Percentiles rank a stretch among this genome's conserved stretches.
Evolutionary conservation across 2,329 filamentous ascomycete species (phyloP).

Genomic region (Claviceps africana): DNA sequence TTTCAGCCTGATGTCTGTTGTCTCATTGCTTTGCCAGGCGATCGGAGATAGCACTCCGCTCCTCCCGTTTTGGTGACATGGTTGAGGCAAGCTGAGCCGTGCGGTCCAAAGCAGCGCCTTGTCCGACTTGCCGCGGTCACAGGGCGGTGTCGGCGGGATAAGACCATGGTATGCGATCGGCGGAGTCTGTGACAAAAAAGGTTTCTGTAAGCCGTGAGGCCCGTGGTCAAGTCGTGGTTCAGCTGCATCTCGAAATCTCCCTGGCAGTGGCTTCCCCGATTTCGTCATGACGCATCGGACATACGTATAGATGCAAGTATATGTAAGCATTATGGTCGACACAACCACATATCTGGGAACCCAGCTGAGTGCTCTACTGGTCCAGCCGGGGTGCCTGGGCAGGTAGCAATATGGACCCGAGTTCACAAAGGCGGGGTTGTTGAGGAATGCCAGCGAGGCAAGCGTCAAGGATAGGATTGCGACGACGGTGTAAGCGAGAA

Average conservation of each 20-base stretch:
- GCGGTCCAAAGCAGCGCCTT: slow-evolving; percentile 4
- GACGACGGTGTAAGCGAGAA: slow-evolving; percentile 43
- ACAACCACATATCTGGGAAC: slow-evolving; percentile 60
- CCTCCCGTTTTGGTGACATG: not conserved
- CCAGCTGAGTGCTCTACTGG: slow-evolving; percentile 54
- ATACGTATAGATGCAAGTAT: slow-evolving; percentile 56
- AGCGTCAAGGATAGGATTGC: slow-evolving; percentile 44
- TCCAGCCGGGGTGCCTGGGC: slow-evolving; percentile 53
- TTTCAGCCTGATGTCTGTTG: not conserved
- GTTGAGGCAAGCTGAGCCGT: not conserved
- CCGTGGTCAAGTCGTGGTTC: slow-evolving; percentile 4
- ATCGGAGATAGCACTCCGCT: not conserved
- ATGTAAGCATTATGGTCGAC: slow-evolving; percentile 47
- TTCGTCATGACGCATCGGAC: slow-evolving; percentile 34
- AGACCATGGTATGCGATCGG: slow-evolving; percentile 20
- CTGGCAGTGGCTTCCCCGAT: slow-evolving; percentile 16
- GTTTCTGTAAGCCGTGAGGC: not conserved
- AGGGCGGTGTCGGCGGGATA: slow-evolving; percentile 15
- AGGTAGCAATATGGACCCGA: slow-evolving; percentile 58
- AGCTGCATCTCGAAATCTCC: not conserved
- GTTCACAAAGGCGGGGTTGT: slow-evolving; percentile 42
- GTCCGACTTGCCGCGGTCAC: slow-evolving; percentile 4
- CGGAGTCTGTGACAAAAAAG: slow-evolving; percentile 15
- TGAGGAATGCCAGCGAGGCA: slow-evolving; percentile 49
- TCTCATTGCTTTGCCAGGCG: not conserved